Conservation (phyloP, 2,329 filamentous ascomycete species). For the Trichoderma afroharzianum region DNA sequence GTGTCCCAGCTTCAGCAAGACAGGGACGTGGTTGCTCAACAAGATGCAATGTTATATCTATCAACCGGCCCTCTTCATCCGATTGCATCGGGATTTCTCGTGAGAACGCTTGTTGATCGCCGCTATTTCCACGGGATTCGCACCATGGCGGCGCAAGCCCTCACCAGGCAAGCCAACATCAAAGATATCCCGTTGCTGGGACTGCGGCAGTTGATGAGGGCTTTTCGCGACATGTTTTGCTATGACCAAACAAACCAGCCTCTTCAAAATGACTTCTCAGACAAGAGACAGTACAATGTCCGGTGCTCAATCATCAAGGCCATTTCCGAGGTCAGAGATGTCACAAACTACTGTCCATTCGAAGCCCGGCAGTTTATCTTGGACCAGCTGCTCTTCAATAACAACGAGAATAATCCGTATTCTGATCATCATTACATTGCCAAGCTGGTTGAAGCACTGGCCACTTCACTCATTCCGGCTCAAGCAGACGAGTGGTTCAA, state of each 20-base stretch:
- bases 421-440: slow-evolving; percentile 90
- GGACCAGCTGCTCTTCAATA: slow-evolving; percentile 87
- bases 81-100: slow-evolving; percentile 82
- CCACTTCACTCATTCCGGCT: slow-evolving; percentile 54
- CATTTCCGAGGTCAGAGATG: slow-evolving; percentile 73
- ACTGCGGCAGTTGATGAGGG: slow-evolving; percentile 76
- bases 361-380: slow-evolving; percentile 79
- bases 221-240: slow-evolving; percentile 87
- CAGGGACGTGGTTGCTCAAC: slow-evolving; percentile 87
- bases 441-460: slow-evolving; percentile 64
- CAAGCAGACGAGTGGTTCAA: slow-evolving; percentile 44
- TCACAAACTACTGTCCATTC: slow-evolving; percentile 69
- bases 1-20: slow-evolving; percentile 96
- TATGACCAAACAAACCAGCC: slow-evolving; percentile 74
- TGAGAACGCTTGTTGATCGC: slow-evolving; percentile 83
- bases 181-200: slow-evolving; percentile 71
- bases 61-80: slow-evolving; percentile 64
- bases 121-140: slow-evolving; percentile 94
- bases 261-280: slow-evolving; percentile 83
- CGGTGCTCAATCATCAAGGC: slow-evolving; percentile 80
- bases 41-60: slow-evolving; percentile 73
- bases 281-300: slow-evolving; percentile 80
- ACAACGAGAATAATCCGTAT: slow-evolving; percentile 84
- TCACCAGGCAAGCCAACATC: slow-evolving; percentile 70
- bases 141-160: slow-evolving; percentile 73